Evolutionary conservation across 1,284 basidiomycete genomes (phyloP).

Genomic region (Heterobasidion irregulare): DNA sequence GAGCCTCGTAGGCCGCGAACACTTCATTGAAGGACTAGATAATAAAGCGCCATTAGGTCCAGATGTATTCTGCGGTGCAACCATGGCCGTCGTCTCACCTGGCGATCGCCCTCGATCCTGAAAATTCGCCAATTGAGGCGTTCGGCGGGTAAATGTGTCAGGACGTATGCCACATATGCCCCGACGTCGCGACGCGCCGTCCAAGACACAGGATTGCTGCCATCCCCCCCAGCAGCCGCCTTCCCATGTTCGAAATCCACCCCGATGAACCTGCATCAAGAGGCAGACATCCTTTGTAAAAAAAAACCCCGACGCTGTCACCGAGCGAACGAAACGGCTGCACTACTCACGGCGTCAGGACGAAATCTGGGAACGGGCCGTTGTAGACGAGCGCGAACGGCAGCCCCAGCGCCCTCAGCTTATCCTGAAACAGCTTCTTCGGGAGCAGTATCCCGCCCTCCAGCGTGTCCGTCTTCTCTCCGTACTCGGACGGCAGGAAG

Average conservation of each 20-base stretch:
- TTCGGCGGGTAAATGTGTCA: conserved; percentile 9
- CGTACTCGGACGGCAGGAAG: conserved; percentile 10
- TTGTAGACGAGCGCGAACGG: conserved; percentile 5
- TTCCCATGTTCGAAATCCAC: conserved; percentile 4
- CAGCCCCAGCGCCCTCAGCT: conserved; percentile 5
- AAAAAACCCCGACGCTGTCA: neutral
- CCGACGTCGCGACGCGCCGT: conserved; percentile 9
- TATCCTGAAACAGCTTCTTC: neutral
- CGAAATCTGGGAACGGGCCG: conserved; percentile 6
- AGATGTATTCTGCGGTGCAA: neutral
- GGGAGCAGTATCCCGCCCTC: neutral
- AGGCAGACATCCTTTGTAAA: neutral
- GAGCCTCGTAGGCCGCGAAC: conserved; percentile 6
- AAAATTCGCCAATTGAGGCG: conserved; percentile 7
- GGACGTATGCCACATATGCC: conserved; percentile 12
- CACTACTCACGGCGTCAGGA: conserved; percentile 6
- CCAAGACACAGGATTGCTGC: conserved; percentile 4
- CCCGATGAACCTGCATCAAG: neutral
- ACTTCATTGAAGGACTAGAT: conserved; percentile 12
- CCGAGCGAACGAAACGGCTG: neutral
- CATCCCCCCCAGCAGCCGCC: conserved; percentile 4
- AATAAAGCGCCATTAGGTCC: too few relatives aligned
- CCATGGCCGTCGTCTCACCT: neutral
- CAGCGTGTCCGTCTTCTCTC: neutral
- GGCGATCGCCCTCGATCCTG: conserved; percentile 11